Conservation (phyloP, 1,139 yeast genomes). For the Pichia sp. region DNA sequence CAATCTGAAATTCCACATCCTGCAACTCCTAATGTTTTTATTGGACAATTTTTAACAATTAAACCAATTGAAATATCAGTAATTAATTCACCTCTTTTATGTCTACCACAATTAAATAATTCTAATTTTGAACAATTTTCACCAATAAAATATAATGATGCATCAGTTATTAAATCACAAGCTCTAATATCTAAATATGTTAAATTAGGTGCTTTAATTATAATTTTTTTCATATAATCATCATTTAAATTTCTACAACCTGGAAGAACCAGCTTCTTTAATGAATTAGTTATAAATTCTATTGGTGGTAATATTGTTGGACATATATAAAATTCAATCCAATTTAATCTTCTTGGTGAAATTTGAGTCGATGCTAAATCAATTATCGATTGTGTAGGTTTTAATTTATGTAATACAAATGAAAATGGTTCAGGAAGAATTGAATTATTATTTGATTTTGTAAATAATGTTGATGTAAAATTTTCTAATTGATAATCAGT, state of each 20-base stretch:
- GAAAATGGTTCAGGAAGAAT: constrained; percentile 24
- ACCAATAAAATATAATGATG: constrained; percentile 64
- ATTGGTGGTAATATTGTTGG: constrained; percentile 59
- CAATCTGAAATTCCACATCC: constrained; percentile 79
- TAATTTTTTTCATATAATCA: constrained; percentile 44
- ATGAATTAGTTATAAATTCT: constrained; percentile 33
- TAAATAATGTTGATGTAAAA: constrained; percentile 8
- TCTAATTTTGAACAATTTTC: constrained; percentile 49
- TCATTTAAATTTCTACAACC: constrained; percentile 70
- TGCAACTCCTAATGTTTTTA: constrained; percentile 78
- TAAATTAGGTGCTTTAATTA: constrained; percentile 53
- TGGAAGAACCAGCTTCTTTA: constrained; percentile 62
- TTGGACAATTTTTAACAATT: constrained; percentile 46
- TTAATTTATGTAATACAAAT: constrained; percentile 46
- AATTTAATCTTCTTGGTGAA: constrained; percentile 44
- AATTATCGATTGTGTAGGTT: constrained; percentile 39
- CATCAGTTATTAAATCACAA: constrained; percentile 72
- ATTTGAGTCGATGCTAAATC: constrained; percentile 34
- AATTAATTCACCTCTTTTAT: constrained; percentile 57
- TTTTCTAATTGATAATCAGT: constrained; percentile 37
- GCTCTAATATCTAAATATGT: constrained; percentile 74
- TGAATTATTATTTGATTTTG: neutral
- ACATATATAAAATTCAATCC: constrained; percentile 82
- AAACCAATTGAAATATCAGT: constrained; percentile 65
- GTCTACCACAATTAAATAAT: constrained; percentile 74